Evolutionary conservation across 306 rosid species (phyloP), one percentile per base, ranked within the genome.

Genomic region (Pterocarpus santalinus): DNA sequence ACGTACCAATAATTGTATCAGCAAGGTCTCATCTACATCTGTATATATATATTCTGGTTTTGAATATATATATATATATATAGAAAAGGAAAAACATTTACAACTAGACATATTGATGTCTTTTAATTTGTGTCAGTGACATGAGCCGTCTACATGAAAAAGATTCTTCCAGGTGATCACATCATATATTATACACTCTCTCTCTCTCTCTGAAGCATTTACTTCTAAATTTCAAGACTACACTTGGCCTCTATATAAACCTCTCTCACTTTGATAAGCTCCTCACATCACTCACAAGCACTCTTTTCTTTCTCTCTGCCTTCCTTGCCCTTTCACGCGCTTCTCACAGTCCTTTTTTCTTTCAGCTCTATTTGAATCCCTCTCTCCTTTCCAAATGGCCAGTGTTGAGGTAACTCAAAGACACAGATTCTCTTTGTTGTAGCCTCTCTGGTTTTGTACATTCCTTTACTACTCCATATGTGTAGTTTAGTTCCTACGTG

Each of bases 361-460:
- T 60, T 61, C 63, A 41, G 35, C 51, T 75, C 65, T 82, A 13
- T 73, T 84, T 68, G 56, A 65, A 34, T 69, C 30, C 69, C 72
- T 74, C 63, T 74, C 77, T 65, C 36, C 68, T 68, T 57, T 78
- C 88, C 87, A 82, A 88, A 95, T 95, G 98, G 97, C 99, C 94
- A 77, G 83, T 58, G 92, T 70, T 86, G 97, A 95, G 99, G 99
- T 95, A 93, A 86, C 81, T 81, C 85, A 63, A 49, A 56, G 44
- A 78, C 47, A 57, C 16, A 61, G 30, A 77, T 79, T 85, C 32
- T 5, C 57, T 52, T 13, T 71, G 13, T 76, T 22, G 11, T 43
- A 57, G 8, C 41, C 72, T 46, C 66, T 43, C 65, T 73, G 5
- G 17, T 81, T 62, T 75, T 58, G 66, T 80, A 80, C 71, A 28